phyloP scores from a whole-genome alignment of 208 protist genomes.

The Wallacemonas sp. region DNA sequence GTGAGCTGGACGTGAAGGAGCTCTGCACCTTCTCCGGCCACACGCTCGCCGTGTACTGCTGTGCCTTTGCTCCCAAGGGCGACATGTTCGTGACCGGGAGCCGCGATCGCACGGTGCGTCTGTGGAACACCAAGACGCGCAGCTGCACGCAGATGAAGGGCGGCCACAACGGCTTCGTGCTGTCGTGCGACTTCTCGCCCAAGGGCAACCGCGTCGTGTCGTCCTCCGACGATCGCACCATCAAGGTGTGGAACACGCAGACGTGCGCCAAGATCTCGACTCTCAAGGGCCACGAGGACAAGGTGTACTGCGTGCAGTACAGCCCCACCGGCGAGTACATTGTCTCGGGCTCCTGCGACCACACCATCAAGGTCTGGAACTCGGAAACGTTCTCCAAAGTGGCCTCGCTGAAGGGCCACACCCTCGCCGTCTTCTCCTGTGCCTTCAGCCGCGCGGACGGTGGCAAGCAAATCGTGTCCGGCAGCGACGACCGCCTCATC shows the following conservation, averaged over 20 bases:
- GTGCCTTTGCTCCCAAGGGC: constrained; percentile 75
- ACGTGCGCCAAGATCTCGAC: constrained; percentile 72
- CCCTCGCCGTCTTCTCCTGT: constrained; percentile 82
- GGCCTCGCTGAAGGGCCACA: constrained; percentile 69
- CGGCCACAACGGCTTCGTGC: constrained; percentile 88
- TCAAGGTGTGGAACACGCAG: constrained; percentile 81
- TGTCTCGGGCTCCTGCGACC: constrained; percentile 77
- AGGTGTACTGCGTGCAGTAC: constrained; percentile 92
- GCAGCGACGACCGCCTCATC: constrained; percentile 80
- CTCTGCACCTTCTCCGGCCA: constrained; percentile 63
- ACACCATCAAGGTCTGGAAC: constrained; percentile 85
- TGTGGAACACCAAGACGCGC: constrained; percentile 71
- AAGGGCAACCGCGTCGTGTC: constrained; percentile 81
- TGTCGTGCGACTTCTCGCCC: constrained; percentile 88
- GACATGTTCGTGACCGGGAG: constrained; percentile 76
- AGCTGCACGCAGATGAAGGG: constrained; percentile 78
- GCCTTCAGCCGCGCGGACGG: constrained; percentile 73
- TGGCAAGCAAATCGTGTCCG: constrained; percentile 79
- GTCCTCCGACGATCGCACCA: constrained; percentile 71
- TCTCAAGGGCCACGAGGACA: constrained; percentile 95
- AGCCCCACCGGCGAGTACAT: constrained; percentile 89
- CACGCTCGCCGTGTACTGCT: constrained; percentile 80
- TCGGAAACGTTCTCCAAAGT: constrained; percentile 60
- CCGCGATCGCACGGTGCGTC: constrained; percentile 77
- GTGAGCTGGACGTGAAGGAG: constrained; percentile 59